A percentile compares a stretch with the other conserved stretches of the same genome.
phyloP scores from a whole-genome alignment of 768 basidiomycete genomes.

The Lactarius akahatsu region DNA sequence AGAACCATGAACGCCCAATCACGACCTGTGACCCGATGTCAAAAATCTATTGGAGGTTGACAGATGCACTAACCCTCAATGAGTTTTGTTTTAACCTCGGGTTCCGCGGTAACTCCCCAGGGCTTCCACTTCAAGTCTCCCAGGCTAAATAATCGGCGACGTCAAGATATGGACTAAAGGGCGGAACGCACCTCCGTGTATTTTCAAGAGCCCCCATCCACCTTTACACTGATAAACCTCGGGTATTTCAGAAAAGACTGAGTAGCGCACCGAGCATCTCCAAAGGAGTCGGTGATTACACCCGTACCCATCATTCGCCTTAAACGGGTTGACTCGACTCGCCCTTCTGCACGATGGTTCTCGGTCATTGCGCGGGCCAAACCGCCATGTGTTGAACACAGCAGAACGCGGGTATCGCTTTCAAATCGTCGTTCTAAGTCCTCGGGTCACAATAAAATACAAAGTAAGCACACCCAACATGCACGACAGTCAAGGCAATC shows the following conservation, averaged over 20 bases:
- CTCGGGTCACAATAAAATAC: background rate
- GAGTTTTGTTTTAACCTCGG: constrained; percentile 76
- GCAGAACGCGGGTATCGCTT: constrained; percentile 86
- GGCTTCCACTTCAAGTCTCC: constrained; percentile 89
- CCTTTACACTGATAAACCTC: constrained; percentile 38
- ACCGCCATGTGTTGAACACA: constrained; percentile 74
- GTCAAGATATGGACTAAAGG: constrained; percentile 11
- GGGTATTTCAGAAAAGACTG: no score
- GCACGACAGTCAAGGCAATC: constrained; percentile 83
- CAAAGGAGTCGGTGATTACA: constrained; percentile 90
- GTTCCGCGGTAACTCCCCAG: constrained; percentile 91
- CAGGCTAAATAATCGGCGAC: constrained; percentile 47
- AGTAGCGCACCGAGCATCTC: constrained; percentile 73
- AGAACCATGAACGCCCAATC: constrained; percentile 87
- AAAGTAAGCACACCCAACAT: constrained; percentile 68
- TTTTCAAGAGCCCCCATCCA: constrained; percentile 97
- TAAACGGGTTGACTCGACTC: constrained; percentile 79
- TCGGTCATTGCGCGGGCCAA: constrained; percentile 86
- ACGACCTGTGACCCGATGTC: constrained; percentile 46
- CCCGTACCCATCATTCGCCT: constrained; percentile 89
- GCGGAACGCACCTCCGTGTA: constrained; percentile 70
- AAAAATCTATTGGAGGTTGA: background rate
- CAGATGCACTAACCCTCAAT: constrained; percentile 57
- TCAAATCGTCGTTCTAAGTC: constrained; percentile 1
- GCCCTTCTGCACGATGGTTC: constrained; percentile 92